Base-by-base conservation (phyloP, 73 alveolate species). In the Stentor roeselii region DNA sequence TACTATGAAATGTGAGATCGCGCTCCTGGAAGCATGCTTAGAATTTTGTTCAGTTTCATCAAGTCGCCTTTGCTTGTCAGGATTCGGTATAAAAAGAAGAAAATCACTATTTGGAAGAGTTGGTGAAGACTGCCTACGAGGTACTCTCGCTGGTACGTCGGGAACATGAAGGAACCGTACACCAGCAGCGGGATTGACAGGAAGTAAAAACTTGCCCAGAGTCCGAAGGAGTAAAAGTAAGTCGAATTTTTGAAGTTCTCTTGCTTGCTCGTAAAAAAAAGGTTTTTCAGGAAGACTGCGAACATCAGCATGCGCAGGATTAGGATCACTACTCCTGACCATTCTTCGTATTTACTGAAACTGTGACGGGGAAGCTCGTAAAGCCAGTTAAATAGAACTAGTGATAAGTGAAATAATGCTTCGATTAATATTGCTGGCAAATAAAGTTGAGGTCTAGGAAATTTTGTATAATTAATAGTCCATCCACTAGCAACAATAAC, bases 401-500 rank as follows among this genome's bases (percentile, higher is more conserved):
- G 32, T 15, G 39, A 2, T 35, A 76, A n/a, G 2, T 76, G 42
- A 27, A 39, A 78, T 15, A 76, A n/a, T 14, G 39, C 34, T n/a
- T 36, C 39, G 6, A 76, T 34, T 1, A 76, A 76, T 27, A 3
- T 14, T n/a, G 39, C 84, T 76, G 84, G 84, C 1, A 37, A n/a
- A 76, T 39, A 39, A 39, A 76, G 27, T 6, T 76, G 82, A 27
- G 75, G 75, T 1, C 21, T 0, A 37, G 84, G 84, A n/a, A 76
- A 41, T 27, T 76, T 67, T 37, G 14, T 41, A 0, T 76, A 15
- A 15, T 34, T 76, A 39, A 76, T 34, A 27, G 84, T 76, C 84
- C 84, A 76, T n/a, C 84, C 84, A 37, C 39, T n/a, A 21, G 84
- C 84, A 15, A 76, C 39, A 15, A 76, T 31, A 37, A 76, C 39